A percentile compares a stretch with the other conserved stretches of the same genome.
phyloP scores from a whole-genome alignment of 2,329 filamentous ascomycete species.

The Aciculosporium take region DNA sequence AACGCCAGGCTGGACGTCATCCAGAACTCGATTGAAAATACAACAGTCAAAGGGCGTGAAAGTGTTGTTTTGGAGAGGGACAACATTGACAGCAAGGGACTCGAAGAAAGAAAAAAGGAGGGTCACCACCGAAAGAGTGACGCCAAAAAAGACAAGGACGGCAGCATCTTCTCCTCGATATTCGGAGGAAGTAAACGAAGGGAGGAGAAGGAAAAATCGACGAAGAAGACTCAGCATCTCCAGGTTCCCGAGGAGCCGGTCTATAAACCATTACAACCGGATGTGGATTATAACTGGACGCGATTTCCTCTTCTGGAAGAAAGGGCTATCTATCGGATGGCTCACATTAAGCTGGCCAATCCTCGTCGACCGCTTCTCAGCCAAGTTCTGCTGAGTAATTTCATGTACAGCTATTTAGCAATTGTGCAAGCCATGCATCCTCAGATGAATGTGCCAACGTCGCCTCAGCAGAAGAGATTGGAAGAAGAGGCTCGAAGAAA shows the following conservation, averaged over 20 bases:
- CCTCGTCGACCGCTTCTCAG: conserved; percentile 82
- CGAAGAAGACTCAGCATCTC: conserved; percentile 62
- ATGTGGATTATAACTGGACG: conserved; percentile 93
- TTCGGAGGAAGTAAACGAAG: conserved; percentile 88
- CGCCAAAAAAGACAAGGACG: conserved; percentile 81
- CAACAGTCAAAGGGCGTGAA: conserved; percentile 54
- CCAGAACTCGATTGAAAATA: conserved; percentile 71
- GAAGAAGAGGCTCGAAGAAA: conserved; percentile 40
- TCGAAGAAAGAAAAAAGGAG: conserved; percentile 74
- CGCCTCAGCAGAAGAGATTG: conserved; percentile 54
- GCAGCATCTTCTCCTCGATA: conserved; percentile 84
- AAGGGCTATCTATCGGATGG: conserved; percentile 94
- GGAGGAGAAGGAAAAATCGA: conserved; percentile 55
- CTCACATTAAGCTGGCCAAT: conserved; percentile 97
- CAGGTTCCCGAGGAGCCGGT: conserved; percentile 67
- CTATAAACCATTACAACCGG: conserved; percentile 59
- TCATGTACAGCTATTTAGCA: conserved; percentile 98
- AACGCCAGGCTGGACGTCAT: conserved; percentile 73
- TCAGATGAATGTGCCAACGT: conserved; percentile 79
- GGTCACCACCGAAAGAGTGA: conserved; percentile 58
- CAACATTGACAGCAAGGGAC: conserved; percentile 52
- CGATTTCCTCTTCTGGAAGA: conserved; percentile 91
- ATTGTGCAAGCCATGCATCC: conserved; percentile 99
- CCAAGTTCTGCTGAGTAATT: conserved; percentile 93
- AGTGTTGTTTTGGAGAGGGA: conserved; percentile 75